These are phyloP conservation scores for Trebouxia gelatinosa DNA, from an alignment of 163 green algal species.

Conservation along the genomic window DNA sequence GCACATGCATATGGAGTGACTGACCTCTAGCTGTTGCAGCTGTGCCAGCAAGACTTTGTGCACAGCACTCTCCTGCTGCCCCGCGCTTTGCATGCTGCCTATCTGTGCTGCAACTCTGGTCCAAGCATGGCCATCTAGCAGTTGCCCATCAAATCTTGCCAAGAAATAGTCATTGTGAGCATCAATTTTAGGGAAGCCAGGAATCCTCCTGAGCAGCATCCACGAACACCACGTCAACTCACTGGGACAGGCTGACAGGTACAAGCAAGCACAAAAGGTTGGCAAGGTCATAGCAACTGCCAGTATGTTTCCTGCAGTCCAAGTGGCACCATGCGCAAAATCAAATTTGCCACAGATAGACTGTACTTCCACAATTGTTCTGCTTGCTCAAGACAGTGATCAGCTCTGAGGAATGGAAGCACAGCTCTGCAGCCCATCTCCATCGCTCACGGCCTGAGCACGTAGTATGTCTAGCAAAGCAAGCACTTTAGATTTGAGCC, in stretches of 20 bases:
- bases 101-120: constrained; percentile 21
- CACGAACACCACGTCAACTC: neutral
- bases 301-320: neutral
- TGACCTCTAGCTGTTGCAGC: constrained; percentile 6
- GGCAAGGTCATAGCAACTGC: neutral
- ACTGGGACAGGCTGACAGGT: neutral
- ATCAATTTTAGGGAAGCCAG: constrained; percentile 65
- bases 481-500: no score
- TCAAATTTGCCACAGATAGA: no score
- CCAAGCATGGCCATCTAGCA: constrained; percentile 74
- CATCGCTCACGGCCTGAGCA: no score
- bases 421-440: no score
- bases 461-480: no score
- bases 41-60: neutral
- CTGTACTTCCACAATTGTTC: no score
- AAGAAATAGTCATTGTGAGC: constrained; percentile 65
- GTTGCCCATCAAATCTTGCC: constrained; percentile 60
- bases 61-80: neutral
- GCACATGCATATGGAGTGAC: neutral
- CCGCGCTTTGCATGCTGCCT: no score
- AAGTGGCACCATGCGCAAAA: neutral
- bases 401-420: no score
- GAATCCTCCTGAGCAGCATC: constrained; percentile 48
- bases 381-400: no score
- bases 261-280: neutral